phyloP scores from a whole-genome alignment of 2,329 filamentous ascomycete species.

The Dactylellina leptospora region DNA sequence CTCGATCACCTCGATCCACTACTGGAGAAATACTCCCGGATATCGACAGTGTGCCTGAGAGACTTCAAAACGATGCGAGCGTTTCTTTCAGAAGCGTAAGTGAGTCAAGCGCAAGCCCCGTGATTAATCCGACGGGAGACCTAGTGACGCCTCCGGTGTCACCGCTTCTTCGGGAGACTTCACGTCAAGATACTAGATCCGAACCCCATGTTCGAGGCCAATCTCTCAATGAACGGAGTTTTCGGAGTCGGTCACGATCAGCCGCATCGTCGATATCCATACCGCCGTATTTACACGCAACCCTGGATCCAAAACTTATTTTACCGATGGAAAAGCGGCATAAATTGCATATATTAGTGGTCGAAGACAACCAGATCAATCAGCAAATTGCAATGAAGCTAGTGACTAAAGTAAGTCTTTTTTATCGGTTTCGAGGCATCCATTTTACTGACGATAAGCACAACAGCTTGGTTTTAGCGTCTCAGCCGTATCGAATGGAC shows the following conservation, averaged over 20 bases:
- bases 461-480: conserved; percentile 39
- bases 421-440: no score
- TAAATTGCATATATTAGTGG: conserved; percentile 75
- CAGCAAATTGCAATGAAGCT: conserved; percentile 80
- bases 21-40: conserved; percentile 25
- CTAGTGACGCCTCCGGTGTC: conserved; percentile 63
- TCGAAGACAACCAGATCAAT: conserved; percentile 81
- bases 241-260: conserved; percentile 40
- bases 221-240: conserved; percentile 23
- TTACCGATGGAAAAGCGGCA: conserved; percentile 65
- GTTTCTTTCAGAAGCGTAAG: conserved; percentile 38
- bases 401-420: conserved; percentile 78
- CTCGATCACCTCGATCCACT: conserved; percentile 22
- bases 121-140: conserved; percentile 57
- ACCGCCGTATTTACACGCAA: conserved; percentile 21
- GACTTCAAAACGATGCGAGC: conserved; percentile 64
- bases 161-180: conserved; percentile 52
- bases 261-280: conserved; percentile 40
- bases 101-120: conserved; percentile 35
- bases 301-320: conserved; percentile 27
- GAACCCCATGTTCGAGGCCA: conserved; percentile 13
- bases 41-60: conserved; percentile 70
- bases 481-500: conserved; percentile 62
- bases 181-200: conserved; percentile 17
- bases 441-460: no score